A percentile compares a stretch with the other conserved stretches of the same genome.
Conservation (phyloP, 106 monocot species). For the Phalaenopsis aphrodite region DNA sequence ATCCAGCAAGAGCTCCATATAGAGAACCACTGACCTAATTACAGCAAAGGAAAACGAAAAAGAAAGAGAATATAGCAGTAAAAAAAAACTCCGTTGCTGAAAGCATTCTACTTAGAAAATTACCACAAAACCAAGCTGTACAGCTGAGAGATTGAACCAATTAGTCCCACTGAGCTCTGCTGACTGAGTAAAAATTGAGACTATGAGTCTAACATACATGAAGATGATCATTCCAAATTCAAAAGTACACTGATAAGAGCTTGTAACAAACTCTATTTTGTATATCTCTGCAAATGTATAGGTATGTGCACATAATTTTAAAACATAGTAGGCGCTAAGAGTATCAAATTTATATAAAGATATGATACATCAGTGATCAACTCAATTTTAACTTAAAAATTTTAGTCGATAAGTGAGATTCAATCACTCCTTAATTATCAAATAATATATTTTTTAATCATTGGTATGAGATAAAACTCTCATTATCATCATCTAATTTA, state of each 20-base stretch:
- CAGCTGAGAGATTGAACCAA: constrained; percentile 88
- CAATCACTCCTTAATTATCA: too few relatives aligned
- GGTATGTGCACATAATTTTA: too few relatives aligned
- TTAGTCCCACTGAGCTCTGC: constrained; percentile 79
- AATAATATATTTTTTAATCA: too few relatives aligned
- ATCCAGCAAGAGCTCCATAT: constrained; percentile 94
- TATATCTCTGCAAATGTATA: too few relatives aligned
- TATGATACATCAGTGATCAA: too few relatives aligned
- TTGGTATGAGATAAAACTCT: too few relatives aligned
- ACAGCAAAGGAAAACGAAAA: neutral
- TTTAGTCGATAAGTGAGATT: too few relatives aligned
- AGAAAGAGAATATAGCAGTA: neutral
- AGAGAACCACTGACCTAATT: constrained; percentile 84
- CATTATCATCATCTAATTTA: too few relatives aligned
- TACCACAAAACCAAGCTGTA: constrained; percentile 96
- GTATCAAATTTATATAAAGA: too few relatives aligned
- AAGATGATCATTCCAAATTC: neutral
- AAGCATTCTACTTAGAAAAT: constrained; percentile 3
- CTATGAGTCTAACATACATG: neutral
- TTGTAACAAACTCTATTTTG: neutral
- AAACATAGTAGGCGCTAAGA: too few relatives aligned
- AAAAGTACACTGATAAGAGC: too few relatives aligned
- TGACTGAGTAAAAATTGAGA: constrained; percentile 40
- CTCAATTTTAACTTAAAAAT: too few relatives aligned
- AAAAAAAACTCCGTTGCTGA: neutral